Conservation (phyloP, 352 stramenopile genomes). For the Phytopythium oedochilum region DNA sequence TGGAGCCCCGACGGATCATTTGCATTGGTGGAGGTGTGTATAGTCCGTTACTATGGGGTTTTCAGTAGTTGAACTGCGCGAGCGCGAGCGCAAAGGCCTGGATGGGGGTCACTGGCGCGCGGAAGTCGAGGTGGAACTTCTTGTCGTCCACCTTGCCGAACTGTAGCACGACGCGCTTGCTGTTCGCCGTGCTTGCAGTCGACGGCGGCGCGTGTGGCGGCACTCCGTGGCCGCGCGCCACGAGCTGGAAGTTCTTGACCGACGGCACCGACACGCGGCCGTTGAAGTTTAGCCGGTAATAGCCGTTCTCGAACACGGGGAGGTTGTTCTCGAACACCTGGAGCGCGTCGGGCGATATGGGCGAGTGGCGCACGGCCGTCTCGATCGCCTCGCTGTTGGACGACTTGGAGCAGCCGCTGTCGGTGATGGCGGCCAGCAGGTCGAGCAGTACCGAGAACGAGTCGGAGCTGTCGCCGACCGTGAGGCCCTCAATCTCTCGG, state of each 20-base stretch:
- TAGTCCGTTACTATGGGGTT: too few relatives aligned
- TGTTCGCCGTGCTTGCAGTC: constrained; percentile 8
- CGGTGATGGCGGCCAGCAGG: constrained; percentile 22
- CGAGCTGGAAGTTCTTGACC: constrained; percentile 82
- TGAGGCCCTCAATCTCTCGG: constrained; percentile 43
- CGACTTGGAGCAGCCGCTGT: neutral
- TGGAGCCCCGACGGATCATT: too few relatives aligned
- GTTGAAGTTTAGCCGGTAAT: constrained; percentile 81
- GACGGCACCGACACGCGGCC: constrained; percentile 68
- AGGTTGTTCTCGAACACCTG: constrained; percentile 67
- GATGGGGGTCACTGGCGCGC: constrained; percentile 63
- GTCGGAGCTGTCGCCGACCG: constrained; percentile 35
- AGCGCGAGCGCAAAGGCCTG: constrained; percentile 65
- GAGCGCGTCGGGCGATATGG: constrained; percentile 16
- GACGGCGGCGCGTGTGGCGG: neutral
- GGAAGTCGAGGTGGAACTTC: constrained; percentile 80
- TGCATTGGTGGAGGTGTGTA: too few relatives aligned
- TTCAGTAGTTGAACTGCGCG: constrained; percentile 63
- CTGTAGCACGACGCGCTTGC: constrained; percentile 41
- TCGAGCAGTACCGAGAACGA: constrained; percentile 55
- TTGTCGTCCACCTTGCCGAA: constrained; percentile 80
- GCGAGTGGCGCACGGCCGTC: constrained; percentile 19
- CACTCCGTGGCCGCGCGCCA: constrained; percentile 8
- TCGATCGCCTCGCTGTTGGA: neutral
- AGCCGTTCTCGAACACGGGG: constrained; percentile 70